Percentiles rank a stretch among this genome's conserved stretches.
Conservation (phyloP, 2,329 filamentous ascomycete genomes). For the Exophiala oligosperma region DNA sequence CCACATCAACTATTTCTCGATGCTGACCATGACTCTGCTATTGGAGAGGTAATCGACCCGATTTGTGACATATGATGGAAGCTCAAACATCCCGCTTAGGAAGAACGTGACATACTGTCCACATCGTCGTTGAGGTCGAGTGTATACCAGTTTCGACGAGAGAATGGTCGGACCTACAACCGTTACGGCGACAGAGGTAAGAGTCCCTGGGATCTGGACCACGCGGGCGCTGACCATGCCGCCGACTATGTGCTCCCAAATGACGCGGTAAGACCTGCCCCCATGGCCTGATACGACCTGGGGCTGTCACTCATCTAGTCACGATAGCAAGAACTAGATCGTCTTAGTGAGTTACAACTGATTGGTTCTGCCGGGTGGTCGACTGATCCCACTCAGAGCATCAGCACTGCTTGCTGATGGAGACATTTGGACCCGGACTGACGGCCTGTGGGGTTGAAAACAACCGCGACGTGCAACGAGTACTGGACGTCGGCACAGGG, state of each 20-base stretch:
- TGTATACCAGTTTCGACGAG: slow-evolving; percentile 15
- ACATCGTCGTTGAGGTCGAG: slow-evolving; percentile 17
- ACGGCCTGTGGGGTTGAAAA: slow-evolving; percentile 21
- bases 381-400: slow-evolving; percentile 23
- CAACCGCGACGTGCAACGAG: slow-evolving; percentile 27
- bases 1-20: no score
- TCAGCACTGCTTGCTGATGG: slow-evolving; percentile 37
- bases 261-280: slow-evolving; percentile 27
- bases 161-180: slow-evolving; percentile 18
- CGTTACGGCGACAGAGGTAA: slow-evolving; percentile 34
- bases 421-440: slow-evolving; percentile 36
- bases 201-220: slow-evolving; percentile 32
- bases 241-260: slow-evolving; percentile 25
- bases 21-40: slow-evolving; percentile 12
- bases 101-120: slow-evolving; percentile 13
- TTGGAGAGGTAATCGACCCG: slow-evolving; percentile 13
- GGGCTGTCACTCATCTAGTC: no score
- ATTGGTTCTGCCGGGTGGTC: not conserved
- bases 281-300: not conserved
- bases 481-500: slow-evolving; percentile 39
- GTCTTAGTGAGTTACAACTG: no score
- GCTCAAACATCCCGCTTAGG: no score
- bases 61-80: no score
- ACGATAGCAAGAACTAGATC: no score
- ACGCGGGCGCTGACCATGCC: not conserved